A percentile compares a stretch with the other conserved stretches of the same genome.
These are phyloP conservation scores for Trametes coccinea DNA, from an alignment of 768 basidiomycete species.

Conservation along the genomic window DNA sequence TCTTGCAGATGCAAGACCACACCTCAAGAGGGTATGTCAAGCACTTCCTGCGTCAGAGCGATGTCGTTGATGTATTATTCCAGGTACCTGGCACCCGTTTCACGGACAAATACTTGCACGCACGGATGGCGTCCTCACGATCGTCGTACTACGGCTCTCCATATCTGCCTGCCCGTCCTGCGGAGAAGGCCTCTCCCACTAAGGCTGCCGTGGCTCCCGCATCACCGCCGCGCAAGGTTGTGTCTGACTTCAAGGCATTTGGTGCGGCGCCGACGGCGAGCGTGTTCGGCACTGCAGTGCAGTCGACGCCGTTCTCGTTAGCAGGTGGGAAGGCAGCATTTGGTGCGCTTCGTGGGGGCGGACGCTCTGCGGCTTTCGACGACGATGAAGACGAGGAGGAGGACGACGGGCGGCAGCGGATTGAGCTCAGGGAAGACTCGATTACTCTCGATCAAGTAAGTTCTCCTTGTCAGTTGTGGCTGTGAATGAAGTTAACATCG, in stretches of 20 bases:
- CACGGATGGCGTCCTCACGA: slow-evolving; percentile 59
- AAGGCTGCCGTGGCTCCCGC: slow-evolving; percentile 32
- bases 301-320: slow-evolving; percentile 75
- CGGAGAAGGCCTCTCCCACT: slow-evolving; percentile 26
- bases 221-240: slow-evolving; percentile 86
- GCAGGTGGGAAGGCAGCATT: slow-evolving; percentile 84
- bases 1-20: slow-evolving; percentile 70
- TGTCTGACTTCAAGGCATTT: slow-evolving; percentile 87
- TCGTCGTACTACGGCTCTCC: slow-evolving; percentile 50
- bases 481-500: neutral
- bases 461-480: neutral
- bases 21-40: slow-evolving; percentile 70
- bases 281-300: slow-evolving; percentile 83
- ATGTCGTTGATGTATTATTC: neutral
- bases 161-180: slow-evolving; percentile 44
- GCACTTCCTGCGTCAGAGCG: neutral
- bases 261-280: slow-evolving; percentile 72
- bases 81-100: slow-evolving; percentile 95
- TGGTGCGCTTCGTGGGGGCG: slow-evolving; percentile 62
- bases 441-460: slow-evolving; percentile 92
- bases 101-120: slow-evolving; percentile 92
- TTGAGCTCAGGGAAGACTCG: slow-evolving; percentile 78
- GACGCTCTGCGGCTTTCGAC: slow-evolving; percentile 43
- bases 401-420: slow-evolving; percentile 59
- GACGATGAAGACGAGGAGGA: slow-evolving; percentile 73